These are phyloP conservation scores for Glarea lozoyensis DNA, from an alignment of 495 filamentous ascomycete species.

Conservation along the genomic window DNA sequence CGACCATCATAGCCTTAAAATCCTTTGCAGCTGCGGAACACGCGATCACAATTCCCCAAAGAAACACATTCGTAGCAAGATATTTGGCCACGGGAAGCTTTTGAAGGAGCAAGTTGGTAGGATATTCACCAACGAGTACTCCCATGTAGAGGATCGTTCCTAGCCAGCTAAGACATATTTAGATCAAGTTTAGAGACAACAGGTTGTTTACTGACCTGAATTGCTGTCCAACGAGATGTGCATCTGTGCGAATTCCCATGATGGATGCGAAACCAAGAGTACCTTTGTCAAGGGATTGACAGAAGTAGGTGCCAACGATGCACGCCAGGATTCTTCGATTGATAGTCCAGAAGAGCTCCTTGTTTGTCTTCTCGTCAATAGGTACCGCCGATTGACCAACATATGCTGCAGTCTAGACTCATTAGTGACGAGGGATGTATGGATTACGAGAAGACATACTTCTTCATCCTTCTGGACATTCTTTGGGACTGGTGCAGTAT, in stretches of 20 bases:
- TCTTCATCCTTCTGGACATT: background rate
- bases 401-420: conserved; percentile 4
- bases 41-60: conserved; percentile 52
- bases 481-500: background rate
- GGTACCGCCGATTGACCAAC: background rate
- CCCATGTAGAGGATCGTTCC: conserved; percentile 53
- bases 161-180: conserved; percentile 32
- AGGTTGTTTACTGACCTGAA: conserved; percentile 21
- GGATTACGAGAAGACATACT: background rate
- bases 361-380: conserved; percentile 37
- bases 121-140: conserved; percentile 37
- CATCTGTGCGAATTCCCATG: conserved; percentile 42
- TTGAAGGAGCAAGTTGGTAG: conserved; percentile 46
- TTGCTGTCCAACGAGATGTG: conserved; percentile 33
- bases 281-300: conserved; percentile 26
- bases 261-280: conserved; percentile 45
- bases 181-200: background rate
- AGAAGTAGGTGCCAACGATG: conserved; percentile 21
- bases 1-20: conserved; percentile 40
- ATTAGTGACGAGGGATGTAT: background rate
- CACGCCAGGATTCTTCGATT: conserved; percentile 18
- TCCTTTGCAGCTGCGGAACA: conserved; percentile 44
- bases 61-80: conserved; percentile 45
- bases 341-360: conserved; percentile 24
- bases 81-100: conserved; percentile 50